Evolutionary conservation across 2,329 filamentous ascomycete genomes (phyloP), one percentile per base, ranked within the genome.

Genomic region (Pezicula radicicola): DNA sequence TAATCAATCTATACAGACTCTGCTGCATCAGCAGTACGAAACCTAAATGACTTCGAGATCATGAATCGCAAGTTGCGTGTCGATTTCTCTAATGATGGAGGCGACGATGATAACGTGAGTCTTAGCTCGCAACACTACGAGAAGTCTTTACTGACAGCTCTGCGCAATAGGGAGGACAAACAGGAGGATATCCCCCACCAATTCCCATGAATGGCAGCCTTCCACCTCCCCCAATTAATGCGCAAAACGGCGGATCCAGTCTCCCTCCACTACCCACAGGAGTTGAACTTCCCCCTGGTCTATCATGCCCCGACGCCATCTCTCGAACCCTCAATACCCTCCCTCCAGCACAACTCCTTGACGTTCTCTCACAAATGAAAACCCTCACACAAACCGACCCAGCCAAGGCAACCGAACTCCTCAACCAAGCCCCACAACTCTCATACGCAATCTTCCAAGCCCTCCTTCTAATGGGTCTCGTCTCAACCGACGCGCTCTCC

Each of bases 361-460:
- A 97, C 60, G 92, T 97, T 52, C 83, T 99, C 54, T 85, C 87
- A 8, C 92, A 97, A 69, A 95, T 97, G 89, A 97, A 97, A 72
- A 83, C 85, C 3, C 78, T 97, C 12, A 90, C 90, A n/a, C 83
- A 84, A 47, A 83, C 80, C 21, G 91, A 97, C 62, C 91, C 93
- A 2, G 79, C 81, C 18, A 88, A 91, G 66, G 92, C 92, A 3
- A 91, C 87, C 0, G 90, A 96, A 65, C 83, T 97, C 39, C 82
- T 99, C 40, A 80, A 87, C 56, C 88, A 93, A 73, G 91, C 92
- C 1, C 94, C 94, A 0, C 94, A 99, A 72, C 84, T 99, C 42
- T 85, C 90, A 4, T 97, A 96, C 64, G 94, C 94, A 52, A 88
- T 97, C 59, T 97, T 97, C 73, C 93, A 97, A 72, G 89, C 92